A percentile compares a stretch with the other conserved stretches of the same genome.
Evolutionary conservation across 2,329 filamentous ascomycete species (phyloP).

Genomic region (Trichoderma arundinaceum): DNA sequence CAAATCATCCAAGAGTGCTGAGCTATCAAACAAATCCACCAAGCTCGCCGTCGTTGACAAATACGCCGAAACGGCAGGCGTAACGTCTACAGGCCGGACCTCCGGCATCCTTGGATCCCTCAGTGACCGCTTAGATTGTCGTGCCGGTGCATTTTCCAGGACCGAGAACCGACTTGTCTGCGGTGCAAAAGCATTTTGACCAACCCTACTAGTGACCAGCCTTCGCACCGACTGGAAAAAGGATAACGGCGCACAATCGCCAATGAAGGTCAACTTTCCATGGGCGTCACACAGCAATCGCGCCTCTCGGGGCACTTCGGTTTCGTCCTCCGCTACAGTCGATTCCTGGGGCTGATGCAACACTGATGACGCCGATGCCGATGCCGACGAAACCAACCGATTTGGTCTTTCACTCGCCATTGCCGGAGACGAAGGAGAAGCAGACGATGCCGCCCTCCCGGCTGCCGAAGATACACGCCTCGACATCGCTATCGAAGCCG

Average conservation of each 20-base stretch:
- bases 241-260: slow-evolving; percentile 61
- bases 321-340: slow-evolving; percentile 53
- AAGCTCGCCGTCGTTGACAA: slow-evolving; percentile 52
- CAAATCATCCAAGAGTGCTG: slow-evolving; percentile 49
- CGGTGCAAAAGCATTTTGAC: slow-evolving; percentile 57
- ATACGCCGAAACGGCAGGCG: slow-evolving; percentile 45
- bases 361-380: slow-evolving; percentile 10
- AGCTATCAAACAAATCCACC: slow-evolving; percentile 55
- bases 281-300: slow-evolving; percentile 58
- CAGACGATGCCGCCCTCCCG: slow-evolving; percentile 26
- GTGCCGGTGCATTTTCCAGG: slow-evolving; percentile 51
- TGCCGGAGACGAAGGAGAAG: slow-evolving; percentile 2
- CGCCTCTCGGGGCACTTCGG: slow-evolving; percentile 60
- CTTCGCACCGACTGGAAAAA: slow-evolving; percentile 62
- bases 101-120: slow-evolving; percentile 34
- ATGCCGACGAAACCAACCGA: slow-evolving; percentile 6
- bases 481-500: slow-evolving; percentile 33
- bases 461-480: slow-evolving; percentile 30
- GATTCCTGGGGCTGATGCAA: slow-evolving; percentile 25
- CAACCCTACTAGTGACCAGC: slow-evolving; percentile 56
- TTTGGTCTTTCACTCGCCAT: neutral
- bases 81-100: slow-evolving; percentile 40
- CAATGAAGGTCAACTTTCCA: slow-evolving; percentile 61
- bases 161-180: slow-evolving; percentile 57
- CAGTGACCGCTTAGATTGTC: slow-evolving; percentile 28